Evolutionary conservation across 1,139 yeast species (phyloP), one percentile per base, ranked within the genome.

Genomic region (Sugiyamaella paludigena): DNA sequence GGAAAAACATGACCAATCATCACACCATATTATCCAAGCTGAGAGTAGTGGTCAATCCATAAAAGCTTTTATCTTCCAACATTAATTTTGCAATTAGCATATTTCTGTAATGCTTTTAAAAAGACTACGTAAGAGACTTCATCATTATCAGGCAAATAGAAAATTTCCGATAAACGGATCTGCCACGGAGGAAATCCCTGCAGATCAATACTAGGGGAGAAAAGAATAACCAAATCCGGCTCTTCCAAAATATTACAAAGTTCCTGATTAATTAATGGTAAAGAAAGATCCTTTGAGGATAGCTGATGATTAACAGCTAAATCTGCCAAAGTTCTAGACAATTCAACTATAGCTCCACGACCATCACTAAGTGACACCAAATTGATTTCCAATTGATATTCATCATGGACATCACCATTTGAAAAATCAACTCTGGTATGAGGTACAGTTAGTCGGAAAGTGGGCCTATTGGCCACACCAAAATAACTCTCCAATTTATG

Each of bases 131-230:
- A 92, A 36, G 81, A 77, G 42, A 89, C 96, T 51, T 80, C 83
- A 63, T 87, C 85, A 66, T 89, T 89, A 63, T 87, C 96, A 7
- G 87, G 84, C 61, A 87, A 92, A 87, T 95, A 87, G 69, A 84
- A 91, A 60, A 92, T 81, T 63, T 92, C 99, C 8, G 91, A 79
- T 50, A 94, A 77, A 54, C 98, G 77, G 37, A 89, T 80, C 63
- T 92, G 98, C 98, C 98, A 92, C 26, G 99, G 99, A 15, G 98
- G 98, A 66, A 84, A 94, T 30, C 95, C 97, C 66, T 89, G 95
- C 47, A 94, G 76, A 64, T 89, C 95, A 56, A 92, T 74, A 13
- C 74, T 74, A 8, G 97, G 95, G n/a, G 89, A 88, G 67, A 92
- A 92, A 49, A 87, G 72, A 37, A 94, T 74, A 47, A 92, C 73